phyloP scores from a whole-genome alignment of 768 basidiomycete species.

The Omphalotus guepiniiformis region DNA sequence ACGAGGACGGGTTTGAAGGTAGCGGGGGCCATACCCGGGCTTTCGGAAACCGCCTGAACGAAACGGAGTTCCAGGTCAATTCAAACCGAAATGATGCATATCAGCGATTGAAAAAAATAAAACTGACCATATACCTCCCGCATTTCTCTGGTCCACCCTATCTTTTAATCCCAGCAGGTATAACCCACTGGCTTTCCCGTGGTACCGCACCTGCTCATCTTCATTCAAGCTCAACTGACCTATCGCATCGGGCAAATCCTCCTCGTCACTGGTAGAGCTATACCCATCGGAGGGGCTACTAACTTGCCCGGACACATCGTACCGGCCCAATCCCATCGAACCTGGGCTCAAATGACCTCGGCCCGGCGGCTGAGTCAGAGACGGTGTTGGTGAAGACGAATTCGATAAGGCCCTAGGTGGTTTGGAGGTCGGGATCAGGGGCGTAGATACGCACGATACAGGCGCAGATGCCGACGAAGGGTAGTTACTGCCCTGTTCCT shows the following conservation, averaged over 20 bases:
- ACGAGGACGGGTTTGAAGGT: constrained; percentile 25
- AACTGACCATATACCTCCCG: constrained; percentile 71
- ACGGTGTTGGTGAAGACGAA: not conserved
- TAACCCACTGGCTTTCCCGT: constrained; percentile 80
- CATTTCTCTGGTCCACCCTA: constrained; percentile 59
- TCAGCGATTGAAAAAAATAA: constrained; percentile 4
- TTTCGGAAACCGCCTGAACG: constrained; percentile 71
- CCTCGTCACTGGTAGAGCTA: constrained; percentile 24
- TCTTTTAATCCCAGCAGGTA: constrained; percentile 65
- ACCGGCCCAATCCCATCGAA: too few relatives aligned
- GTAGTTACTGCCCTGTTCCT: too few relatives aligned
- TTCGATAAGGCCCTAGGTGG: not conserved
- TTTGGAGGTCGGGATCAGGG: not conserved
- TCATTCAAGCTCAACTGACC: constrained; percentile 88
- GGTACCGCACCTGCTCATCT: constrained; percentile 80
- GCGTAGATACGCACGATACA: too few relatives aligned
- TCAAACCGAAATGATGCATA: constrained; percentile 1
- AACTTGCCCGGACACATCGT: too few relatives aligned
- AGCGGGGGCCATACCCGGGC: constrained; percentile 85
- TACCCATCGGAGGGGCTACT: not conserved
- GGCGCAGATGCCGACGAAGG: too few relatives aligned
- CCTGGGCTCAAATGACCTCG: too few relatives aligned
- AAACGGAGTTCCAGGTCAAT: constrained; percentile 9
- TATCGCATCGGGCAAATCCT: constrained; percentile 61
- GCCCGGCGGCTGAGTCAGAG: too few relatives aligned